phyloP scores from a whole-genome alignment of 1,139 yeast species.

The Candida mesenterica region DNA sequence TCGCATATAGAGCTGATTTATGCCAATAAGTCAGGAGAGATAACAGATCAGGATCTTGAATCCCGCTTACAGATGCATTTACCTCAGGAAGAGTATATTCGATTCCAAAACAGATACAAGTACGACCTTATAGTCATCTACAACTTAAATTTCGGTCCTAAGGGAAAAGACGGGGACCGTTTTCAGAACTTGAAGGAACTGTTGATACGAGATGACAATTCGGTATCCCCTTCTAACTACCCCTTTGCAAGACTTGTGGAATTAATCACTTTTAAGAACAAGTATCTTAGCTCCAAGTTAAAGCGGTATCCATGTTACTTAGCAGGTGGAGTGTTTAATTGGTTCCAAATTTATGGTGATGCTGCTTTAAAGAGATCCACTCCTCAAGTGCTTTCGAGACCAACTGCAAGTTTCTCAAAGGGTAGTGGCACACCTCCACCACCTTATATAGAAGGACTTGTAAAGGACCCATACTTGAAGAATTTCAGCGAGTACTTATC shows the following conservation, averaged over 20 bases:
- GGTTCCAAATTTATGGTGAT: slow-evolving; percentile 37
- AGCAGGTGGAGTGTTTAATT: slow-evolving; percentile 42
- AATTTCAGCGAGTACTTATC: slow-evolving; percentile 42
- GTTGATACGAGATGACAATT: slow-evolving; percentile 18
- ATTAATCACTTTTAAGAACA: slow-evolving; percentile 42
- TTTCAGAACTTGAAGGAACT: slow-evolving; percentile 24
- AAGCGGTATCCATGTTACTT: slow-evolving; percentile 35
- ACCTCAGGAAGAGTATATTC: slow-evolving; percentile 50
- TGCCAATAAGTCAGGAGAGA: slow-evolving; percentile 28
- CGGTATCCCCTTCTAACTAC: slow-evolving; percentile 23
- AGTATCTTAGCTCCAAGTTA: slow-evolving; percentile 36
- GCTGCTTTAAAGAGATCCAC: slow-evolving; percentile 23
- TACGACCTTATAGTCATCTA: slow-evolving; percentile 66
- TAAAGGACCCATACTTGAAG: slow-evolving; percentile 28
- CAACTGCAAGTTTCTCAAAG: slow-evolving; percentile 24
- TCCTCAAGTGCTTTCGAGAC: slow-evolving; percentile 18
- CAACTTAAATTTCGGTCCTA: slow-evolving; percentile 39
- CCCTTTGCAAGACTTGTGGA: slow-evolving; percentile 55
- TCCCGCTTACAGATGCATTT: slow-evolving; percentile 52
- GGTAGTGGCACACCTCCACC: slow-evolving; percentile 13
- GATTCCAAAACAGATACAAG: slow-evolving; percentile 50
- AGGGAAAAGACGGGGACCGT: slow-evolving; percentile 23
- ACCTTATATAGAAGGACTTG: slow-evolving; percentile 1
- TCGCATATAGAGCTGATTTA: slow-evolving; percentile 31
- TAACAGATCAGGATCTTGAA: slow-evolving; percentile 61